Evolutionary conservation across 352 stramenopile species (phyloP).

Genomic region (Plasmopara halstedii): DNA sequence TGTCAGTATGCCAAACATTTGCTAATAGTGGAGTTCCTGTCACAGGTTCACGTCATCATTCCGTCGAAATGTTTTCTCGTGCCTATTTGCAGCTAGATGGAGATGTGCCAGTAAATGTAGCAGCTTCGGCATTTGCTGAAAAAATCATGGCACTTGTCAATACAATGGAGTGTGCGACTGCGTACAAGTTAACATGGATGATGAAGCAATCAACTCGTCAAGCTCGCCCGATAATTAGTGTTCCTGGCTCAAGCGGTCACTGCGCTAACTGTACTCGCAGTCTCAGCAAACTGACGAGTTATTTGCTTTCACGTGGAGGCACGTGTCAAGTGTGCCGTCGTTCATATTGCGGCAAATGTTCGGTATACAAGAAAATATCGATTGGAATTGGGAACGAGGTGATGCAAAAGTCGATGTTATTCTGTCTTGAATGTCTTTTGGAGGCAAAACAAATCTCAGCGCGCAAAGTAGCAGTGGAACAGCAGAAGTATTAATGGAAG

Average conservation of each 20-base stretch:
- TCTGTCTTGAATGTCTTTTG: constrained; percentile 37
- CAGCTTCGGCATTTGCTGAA: constrained; percentile 18
- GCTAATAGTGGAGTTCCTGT: constrained; percentile 15
- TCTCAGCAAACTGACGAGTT: constrained; percentile 28
- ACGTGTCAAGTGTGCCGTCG: constrained; percentile 32
- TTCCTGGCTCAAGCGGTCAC: constrained; percentile 18
- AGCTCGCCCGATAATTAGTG: constrained; percentile 6
- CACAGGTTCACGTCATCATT: constrained; percentile 16
- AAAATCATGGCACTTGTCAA: constrained; percentile 27
- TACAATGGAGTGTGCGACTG: constrained; percentile 30
- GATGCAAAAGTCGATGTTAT: constrained; percentile 30
- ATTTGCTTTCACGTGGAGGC: constrained; percentile 23
- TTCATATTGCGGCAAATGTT: constrained; percentile 33
- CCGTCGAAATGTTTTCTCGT: constrained; percentile 36
- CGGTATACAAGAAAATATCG: constrained; percentile 36
- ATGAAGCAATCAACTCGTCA: constrained; percentile 21
- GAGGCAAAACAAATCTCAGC: constrained; percentile 30
- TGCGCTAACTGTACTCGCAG: constrained; percentile 28
- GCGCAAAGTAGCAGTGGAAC: constrained; percentile 23
- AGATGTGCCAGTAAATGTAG: constrained; percentile 28
- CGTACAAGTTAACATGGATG: constrained; percentile 39
- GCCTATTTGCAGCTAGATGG: constrained; percentile 30
- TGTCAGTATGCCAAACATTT: constrained; percentile 35
- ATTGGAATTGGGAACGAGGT: constrained; percentile 26
- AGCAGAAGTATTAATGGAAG: constrained; percentile 27